A percentile compares a stretch with the other conserved stretches of the same genome.
Conservation (phyloP, 352 stramenopile genomes). For the Pythium inflatum region DNA sequence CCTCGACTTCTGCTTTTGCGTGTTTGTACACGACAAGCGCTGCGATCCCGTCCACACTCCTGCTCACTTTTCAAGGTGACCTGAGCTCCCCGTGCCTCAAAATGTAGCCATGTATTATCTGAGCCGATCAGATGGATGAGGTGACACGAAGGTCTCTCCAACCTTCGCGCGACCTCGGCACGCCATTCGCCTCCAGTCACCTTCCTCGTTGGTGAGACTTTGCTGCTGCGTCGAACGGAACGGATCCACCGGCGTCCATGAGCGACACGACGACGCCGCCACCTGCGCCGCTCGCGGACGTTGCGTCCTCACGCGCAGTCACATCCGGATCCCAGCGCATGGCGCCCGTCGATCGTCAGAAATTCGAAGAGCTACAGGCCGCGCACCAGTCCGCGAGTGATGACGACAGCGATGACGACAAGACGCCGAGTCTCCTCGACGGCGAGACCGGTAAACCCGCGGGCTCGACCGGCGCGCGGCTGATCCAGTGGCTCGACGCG, state of each 20-base stretch:
- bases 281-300: background rate
- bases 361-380: constrained; percentile 47
- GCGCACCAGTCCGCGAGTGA: background rate
- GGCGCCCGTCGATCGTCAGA: constrained; percentile 38
- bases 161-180: constrained; percentile 19
- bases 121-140: background rate
- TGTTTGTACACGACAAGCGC: too few relatives aligned
- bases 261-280: constrained; percentile 3
- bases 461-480: constrained; percentile 61
- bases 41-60: too few relatives aligned
- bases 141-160: constrained; percentile 31
- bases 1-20: too few relatives aligned
- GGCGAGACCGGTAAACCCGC: constrained; percentile 27
- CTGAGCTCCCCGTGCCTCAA: background rate
- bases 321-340: too few relatives aligned
- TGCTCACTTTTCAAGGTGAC: too few relatives aligned
- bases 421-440: constrained; percentile 25
- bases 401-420: constrained; percentile 22
- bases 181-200: constrained; percentile 21
- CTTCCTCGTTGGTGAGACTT: background rate
- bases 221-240: background rate
- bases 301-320: background rate
- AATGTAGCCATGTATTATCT: constrained; percentile 28
- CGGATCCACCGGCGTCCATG: background rate
- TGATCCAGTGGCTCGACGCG: constrained; percentile 78